These are phyloP conservation scores for Boletus edulis DNA, from an alignment of 768 basidiomycete genomes.

Conservation along the genomic window DNA sequence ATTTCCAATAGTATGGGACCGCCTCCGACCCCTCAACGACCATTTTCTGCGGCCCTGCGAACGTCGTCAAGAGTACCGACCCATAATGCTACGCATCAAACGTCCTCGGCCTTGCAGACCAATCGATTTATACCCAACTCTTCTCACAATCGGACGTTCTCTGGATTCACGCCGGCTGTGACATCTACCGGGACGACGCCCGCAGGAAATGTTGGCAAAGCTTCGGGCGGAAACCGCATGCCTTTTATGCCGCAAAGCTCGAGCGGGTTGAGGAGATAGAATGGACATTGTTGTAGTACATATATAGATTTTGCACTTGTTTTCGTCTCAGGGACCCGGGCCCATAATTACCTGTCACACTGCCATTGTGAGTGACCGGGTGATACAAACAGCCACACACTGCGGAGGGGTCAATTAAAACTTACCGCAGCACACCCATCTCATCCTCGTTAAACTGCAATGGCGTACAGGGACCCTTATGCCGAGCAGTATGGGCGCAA, in stretches of 20 bases:
- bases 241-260: slow-evolving; percentile 47
- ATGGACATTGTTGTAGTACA: neutral
- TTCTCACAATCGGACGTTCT: slow-evolving; percentile 23
- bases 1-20: slow-evolving; percentile 44
- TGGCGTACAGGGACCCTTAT: slow-evolving; percentile 60
- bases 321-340: neutral
- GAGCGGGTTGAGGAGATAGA: slow-evolving; percentile 30
- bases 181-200: slow-evolving; percentile 21
- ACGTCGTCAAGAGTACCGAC: slow-evolving; percentile 26
- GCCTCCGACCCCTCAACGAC: slow-evolving; percentile 47
- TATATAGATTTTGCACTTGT: neutral
- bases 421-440: slow-evolving; percentile 23
- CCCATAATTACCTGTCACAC: no score
- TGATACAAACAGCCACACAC: slow-evolving; percentile 10
- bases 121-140: slow-evolving; percentile 33
- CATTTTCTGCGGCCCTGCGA: slow-evolving; percentile 22
- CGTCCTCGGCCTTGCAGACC: slow-evolving; percentile 18
- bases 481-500: slow-evolving; percentile 32
- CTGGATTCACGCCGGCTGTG: slow-evolving; percentile 15
- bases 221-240: slow-evolving; percentile 45
- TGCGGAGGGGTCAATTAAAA: neutral
- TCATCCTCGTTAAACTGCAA: slow-evolving; percentile 5
- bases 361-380: slow-evolving; percentile 1
- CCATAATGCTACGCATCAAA: slow-evolving; percentile 10
- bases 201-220: slow-evolving; percentile 4